Evolutionary conservation across 1,284 basidiomycete species (phyloP).

Genomic region (Ganoderma resinaceum): DNA sequence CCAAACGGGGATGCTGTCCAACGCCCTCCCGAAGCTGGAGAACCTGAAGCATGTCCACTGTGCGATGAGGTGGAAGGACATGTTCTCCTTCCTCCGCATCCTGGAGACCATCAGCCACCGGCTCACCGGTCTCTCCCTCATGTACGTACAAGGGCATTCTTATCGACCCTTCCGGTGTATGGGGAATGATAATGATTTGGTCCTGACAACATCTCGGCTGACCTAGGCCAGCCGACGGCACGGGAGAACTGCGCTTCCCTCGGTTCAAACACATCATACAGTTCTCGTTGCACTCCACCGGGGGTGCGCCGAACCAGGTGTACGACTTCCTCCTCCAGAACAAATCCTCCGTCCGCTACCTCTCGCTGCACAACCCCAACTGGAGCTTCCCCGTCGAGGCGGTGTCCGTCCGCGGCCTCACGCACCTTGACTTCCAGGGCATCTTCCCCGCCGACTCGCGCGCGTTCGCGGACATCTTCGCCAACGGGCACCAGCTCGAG

Average conservation of each 20-base stretch:
- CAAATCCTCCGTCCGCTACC: constrained; percentile 57
- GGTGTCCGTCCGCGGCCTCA: constrained; percentile 67
- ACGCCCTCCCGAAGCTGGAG: constrained; percentile 66
- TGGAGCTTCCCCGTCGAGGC: constrained; percentile 63
- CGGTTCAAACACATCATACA: constrained; percentile 64
- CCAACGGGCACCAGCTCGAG: constrained; percentile 67
- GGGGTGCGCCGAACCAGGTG: constrained; percentile 47
- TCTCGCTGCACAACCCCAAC: constrained; percentile 59
- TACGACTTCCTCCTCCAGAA: constrained; percentile 61
- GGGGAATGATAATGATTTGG: not conserved
- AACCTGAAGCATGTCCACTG: constrained; percentile 68
- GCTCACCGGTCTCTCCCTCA: constrained; percentile 60
- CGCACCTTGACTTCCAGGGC: constrained; percentile 66
- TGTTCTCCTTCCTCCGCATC: constrained; percentile 57
- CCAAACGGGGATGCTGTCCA: constrained; percentile 75
- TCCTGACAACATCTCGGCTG: not conserved
- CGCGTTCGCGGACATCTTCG: constrained; percentile 63
- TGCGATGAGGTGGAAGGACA: constrained; percentile 61
- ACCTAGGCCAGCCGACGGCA: constrained; percentile 55
- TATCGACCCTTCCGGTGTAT: constrained; percentile 2
- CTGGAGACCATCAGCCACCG: constrained; percentile 59
- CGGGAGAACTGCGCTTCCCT: constrained; percentile 59
- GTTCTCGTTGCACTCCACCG: constrained; percentile 56
- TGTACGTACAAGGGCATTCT: constrained; percentile 43
- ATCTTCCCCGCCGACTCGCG: constrained; percentile 57